Evolutionary conservation across 495 filamentous ascomycete species (phyloP).

Genomic region (Penicillium antarcticum): DNA sequence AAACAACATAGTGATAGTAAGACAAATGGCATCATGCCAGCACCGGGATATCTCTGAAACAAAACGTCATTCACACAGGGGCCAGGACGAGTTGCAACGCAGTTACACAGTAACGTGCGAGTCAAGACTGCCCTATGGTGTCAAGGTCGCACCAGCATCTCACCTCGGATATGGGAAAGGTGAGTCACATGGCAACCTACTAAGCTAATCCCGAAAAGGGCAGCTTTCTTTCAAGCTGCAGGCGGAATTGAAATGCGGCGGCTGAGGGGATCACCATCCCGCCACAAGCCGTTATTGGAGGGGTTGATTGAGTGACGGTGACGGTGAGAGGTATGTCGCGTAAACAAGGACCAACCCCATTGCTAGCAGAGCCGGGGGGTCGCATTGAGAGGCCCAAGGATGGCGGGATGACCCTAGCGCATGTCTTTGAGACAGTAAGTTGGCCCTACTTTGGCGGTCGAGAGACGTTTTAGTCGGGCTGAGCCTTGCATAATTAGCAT

Average conservation of each 20-base stretch:
- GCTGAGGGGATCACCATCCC: neutral
- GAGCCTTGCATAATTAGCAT: conserved; percentile 19
- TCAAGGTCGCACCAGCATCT: conserved; percentile 1
- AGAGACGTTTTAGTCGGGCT: conserved; percentile 9
- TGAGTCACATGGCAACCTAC: conserved; percentile 2
- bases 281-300: neutral
- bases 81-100: neutral
- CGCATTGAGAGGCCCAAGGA: conserved; percentile 16
- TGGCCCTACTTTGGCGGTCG: neutral
- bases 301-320: neutral
- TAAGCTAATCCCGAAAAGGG: neutral
- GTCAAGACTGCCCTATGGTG: neutral
- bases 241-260: neutral
- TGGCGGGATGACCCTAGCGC: conserved; percentile 21
- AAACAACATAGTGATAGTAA: neutral
- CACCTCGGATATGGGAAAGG: conserved; percentile 1
- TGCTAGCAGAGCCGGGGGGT: conserved; percentile 1
- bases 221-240: conserved; percentile 1
- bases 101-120: conserved; percentile 7
- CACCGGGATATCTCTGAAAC: conserved; percentile 1
- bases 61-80: conserved; percentile 1
- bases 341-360: no score
- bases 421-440: neutral
- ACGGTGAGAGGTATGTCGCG: neutral
- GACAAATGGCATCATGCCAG: conserved; percentile 1